Evolutionary conservation across 83 land plant species (phyloP).

Genomic region (Larix sibirica): DNA sequence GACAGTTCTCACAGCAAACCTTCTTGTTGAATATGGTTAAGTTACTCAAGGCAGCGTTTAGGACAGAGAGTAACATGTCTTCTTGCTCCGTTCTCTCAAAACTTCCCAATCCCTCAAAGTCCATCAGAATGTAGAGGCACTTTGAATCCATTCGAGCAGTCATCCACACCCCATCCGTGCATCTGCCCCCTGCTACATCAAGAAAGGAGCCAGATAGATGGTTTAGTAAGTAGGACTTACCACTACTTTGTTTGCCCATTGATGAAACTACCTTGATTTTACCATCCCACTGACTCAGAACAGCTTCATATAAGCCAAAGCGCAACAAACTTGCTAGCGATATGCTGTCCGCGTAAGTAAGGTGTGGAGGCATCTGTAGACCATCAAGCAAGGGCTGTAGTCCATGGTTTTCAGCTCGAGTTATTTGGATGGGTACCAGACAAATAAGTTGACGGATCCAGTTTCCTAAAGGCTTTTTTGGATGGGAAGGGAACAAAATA

Average conservation of each 20-base stretch:
- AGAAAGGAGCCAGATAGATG: slow-evolving; percentile 30
- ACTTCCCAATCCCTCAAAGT: slow-evolving; percentile 35
- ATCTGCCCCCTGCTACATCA: slow-evolving; percentile 36
- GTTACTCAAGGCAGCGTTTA: slow-evolving; percentile 29
- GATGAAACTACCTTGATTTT: slow-evolving; percentile 37
- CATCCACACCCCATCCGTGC: slow-evolving; percentile 47
- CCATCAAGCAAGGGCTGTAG: slow-evolving; percentile 29
- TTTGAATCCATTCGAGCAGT: slow-evolving; percentile 14
- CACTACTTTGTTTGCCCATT: slow-evolving; percentile 49
- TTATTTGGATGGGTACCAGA: slow-evolving; percentile 32
- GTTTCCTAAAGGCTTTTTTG: neutral
- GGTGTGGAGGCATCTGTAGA: slow-evolving; percentile 25
- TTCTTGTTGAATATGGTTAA: neutral
- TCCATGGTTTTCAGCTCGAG: slow-evolving; percentile 32
- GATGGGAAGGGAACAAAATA: neutral
- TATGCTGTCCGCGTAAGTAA: slow-evolving; percentile 26
- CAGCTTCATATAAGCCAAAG: slow-evolving; percentile 35
- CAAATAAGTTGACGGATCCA: slow-evolving; percentile 25
- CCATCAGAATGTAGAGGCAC: slow-evolving; percentile 26
- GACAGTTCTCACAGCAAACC: no score
- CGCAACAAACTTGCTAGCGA: slow-evolving; percentile 21
- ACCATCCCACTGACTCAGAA: slow-evolving; percentile 23
- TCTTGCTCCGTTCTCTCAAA: slow-evolving; percentile 39
- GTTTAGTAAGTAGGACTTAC: slow-evolving; percentile 35
- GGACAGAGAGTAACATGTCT: slow-evolving; percentile 36